phyloP scores from a whole-genome alignment of 768 basidiomycete species.

The Phylloporus scabripes region DNA sequence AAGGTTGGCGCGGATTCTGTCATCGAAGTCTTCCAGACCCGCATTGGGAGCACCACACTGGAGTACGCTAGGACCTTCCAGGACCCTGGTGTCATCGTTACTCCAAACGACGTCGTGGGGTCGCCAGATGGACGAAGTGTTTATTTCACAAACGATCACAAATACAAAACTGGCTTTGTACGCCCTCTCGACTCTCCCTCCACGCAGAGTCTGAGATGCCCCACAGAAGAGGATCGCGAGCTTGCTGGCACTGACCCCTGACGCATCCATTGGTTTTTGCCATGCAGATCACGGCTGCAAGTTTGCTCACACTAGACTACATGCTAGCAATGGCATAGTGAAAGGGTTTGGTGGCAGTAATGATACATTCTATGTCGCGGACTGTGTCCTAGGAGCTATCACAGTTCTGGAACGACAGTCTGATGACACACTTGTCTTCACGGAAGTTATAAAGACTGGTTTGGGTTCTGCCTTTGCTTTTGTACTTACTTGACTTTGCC shows the following conservation, averaged over 20 bases:
- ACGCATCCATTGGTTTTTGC: conserved; percentile 60
- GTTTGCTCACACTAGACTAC: conserved; percentile 46
- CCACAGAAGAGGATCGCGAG: conserved; percentile 20
- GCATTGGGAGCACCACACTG: conserved; percentile 38
- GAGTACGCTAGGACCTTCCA: conserved; percentile 54
- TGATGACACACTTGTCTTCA: conserved; percentile 52
- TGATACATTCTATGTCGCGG: conserved; percentile 61
- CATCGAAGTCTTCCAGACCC: conserved; percentile 64
- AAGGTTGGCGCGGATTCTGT: conserved; percentile 63
- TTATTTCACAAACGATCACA: conserved; percentile 67
- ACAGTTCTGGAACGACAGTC: conserved; percentile 51
- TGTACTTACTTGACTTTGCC: conserved; percentile 5
- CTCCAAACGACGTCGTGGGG: conserved; percentile 73
- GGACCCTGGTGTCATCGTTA: conserved; percentile 44
- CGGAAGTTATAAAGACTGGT: conserved; percentile 54
- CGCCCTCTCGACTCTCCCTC: conserved; percentile 16
- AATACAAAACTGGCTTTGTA: conserved; percentile 49
- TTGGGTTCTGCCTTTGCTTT: conserved; percentile 5
- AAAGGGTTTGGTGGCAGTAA: conserved; percentile 37
- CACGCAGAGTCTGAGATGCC: background rate
- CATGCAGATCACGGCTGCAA: conserved; percentile 57
- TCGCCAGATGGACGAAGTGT: conserved; percentile 57
- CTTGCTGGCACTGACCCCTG: conserved; percentile 30
- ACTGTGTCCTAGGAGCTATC: conserved; percentile 40
- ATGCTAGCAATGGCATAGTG: conserved; percentile 58